A percentile compares a stretch with the other conserved stretches of the same genome.
Evolutionary conservation across 2,329 filamentous ascomycete species (phyloP).

Genomic region (Aureobasidium sp.): DNA sequence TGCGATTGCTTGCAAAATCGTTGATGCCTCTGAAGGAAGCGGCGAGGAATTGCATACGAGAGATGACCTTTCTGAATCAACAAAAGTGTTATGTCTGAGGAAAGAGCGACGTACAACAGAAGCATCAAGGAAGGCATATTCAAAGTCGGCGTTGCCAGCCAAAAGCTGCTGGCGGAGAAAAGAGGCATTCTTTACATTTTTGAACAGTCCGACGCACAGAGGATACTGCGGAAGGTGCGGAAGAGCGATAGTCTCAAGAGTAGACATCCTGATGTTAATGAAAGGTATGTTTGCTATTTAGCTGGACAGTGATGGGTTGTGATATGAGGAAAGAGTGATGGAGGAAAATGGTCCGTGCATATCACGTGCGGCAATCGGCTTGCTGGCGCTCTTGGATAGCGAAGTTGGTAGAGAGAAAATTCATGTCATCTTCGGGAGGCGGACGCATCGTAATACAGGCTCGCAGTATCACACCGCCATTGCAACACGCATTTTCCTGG

Average conservation of each 20-base stretch:
- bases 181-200: constrained; percentile 65
- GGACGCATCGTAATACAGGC: background rate
- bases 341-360: background rate
- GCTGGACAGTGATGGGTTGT: background rate
- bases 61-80: constrained; percentile 52
- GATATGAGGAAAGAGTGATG: background rate
- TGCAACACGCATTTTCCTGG: background rate
- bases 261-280: constrained; percentile 33
- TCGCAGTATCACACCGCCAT: background rate
- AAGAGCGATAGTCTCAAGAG: constrained; percentile 61
- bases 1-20: constrained; percentile 50
- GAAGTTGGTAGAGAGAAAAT: constrained; percentile 6
- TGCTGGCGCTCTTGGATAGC: background rate
- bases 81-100: background rate
- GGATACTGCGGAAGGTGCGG: constrained; percentile 68
- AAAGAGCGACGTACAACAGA: constrained; percentile 50
- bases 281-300: background rate
- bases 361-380: constrained; percentile 6
- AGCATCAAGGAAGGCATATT: constrained; percentile 92
- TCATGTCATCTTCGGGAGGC: constrained; percentile 3
- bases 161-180: constrained; percentile 79
- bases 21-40: constrained; percentile 73
- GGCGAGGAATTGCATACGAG: constrained; percentile 64
- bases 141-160: constrained; percentile 74
- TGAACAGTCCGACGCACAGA: constrained; percentile 70